A percentile compares a stretch with the other conserved stretches of the same genome.
These are phyloP conservation scores for Penicillium verhagenii DNA, from an alignment of 495 filamentous ascomycete species.

Conservation along the genomic window DNA sequence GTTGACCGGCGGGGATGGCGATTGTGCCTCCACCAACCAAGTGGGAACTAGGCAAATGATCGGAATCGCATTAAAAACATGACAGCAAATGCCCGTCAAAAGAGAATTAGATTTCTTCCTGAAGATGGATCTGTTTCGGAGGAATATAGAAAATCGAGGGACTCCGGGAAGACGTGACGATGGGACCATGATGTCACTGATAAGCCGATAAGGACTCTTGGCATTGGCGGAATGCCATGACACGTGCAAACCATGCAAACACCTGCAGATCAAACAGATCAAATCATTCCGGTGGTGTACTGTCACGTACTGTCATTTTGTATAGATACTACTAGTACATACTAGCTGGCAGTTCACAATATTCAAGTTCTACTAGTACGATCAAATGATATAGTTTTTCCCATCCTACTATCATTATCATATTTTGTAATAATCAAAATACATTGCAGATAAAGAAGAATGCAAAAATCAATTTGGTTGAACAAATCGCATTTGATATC, in stretches of 20 bases:
- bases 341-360: too few relatives aligned
- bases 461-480: background rate
- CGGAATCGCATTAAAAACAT: background rate
- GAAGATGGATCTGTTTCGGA: background rate
- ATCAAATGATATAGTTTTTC: too few relatives aligned
- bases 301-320: background rate
- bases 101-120: background rate
- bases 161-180: constrained; percentile 28
- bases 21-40: constrained; percentile 9
- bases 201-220: constrained; percentile 19
- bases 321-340: background rate
- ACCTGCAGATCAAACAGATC: background rate
- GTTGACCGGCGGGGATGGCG: constrained; percentile 7
- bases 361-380: too few relatives aligned
- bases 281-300: background rate
- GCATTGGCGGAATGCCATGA: background rate
- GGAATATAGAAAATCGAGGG: background rate
- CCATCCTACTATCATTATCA: too few relatives aligned
- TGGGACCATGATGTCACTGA: constrained; percentile 19
- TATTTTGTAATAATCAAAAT: too few relatives aligned
- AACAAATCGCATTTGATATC: too few relatives aligned
- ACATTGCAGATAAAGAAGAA: background rate
- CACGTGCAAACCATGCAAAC: constrained; percentile 1
- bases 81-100: background rate
- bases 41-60: background rate